Evolutionary conservation across 2,329 filamentous ascomycete species (phyloP).

Genomic region (Aurifilum marmelostoma): DNA sequence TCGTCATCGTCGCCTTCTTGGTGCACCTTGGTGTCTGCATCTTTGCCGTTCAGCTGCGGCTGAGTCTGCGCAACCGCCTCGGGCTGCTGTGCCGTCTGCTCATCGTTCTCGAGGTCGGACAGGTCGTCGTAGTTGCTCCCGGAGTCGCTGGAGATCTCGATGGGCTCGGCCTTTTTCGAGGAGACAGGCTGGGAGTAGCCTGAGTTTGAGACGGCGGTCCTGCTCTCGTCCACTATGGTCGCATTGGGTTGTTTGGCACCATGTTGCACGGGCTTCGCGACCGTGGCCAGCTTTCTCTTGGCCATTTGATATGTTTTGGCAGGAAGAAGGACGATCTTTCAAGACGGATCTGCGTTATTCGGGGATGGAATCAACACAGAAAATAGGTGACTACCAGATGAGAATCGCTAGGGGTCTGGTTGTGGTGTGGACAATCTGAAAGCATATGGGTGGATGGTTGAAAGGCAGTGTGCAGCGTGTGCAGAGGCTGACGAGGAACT

Average conservation of each 20-base stretch:
- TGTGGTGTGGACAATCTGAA: not conserved
- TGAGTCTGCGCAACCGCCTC: slow-evolving; percentile 29
- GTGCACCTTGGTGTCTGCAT: slow-evolving; percentile 29
- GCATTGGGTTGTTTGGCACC: slow-evolving; percentile 56
- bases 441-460: not conserved
- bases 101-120: slow-evolving; percentile 41
- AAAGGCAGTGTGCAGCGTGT: not conserved
- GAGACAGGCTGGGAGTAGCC: slow-evolving; percentile 36
- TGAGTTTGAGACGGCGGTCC: slow-evolving; percentile 52
- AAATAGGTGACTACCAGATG: not conserved
- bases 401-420: not conserved
- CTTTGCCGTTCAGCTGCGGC: slow-evolving; percentile 12
- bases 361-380: not conserved
- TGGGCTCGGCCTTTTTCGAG: slow-evolving; percentile 45
- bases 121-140: slow-evolving; percentile 51
- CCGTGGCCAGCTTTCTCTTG: slow-evolving; percentile 63
- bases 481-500: slow-evolving; percentile 19
- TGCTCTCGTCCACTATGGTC: slow-evolving; percentile 61
- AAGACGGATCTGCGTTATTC: not conserved
- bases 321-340: too few relatives aligned
- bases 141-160: slow-evolving; percentile 62
- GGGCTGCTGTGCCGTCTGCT: slow-evolving; percentile 34
- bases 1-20: slow-evolving; percentile 50
- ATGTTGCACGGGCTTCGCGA: slow-evolving; percentile 59
- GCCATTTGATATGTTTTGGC: slow-evolving; percentile 51